Conservation (phyloP, 306 rosid genomes). For the Sicyos edulis region DNA sequence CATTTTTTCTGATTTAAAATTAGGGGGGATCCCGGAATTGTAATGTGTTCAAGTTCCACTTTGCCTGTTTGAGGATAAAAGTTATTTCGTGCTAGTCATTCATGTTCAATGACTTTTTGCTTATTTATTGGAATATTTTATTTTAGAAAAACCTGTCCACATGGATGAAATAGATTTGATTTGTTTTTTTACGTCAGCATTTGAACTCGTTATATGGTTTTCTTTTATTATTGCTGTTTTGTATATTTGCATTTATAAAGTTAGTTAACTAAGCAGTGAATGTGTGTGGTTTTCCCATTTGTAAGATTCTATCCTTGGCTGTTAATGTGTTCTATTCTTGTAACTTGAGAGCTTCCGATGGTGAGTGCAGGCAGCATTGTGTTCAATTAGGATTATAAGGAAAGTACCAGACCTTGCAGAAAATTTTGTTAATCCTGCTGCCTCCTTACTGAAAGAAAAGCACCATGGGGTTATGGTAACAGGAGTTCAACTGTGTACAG, state of each 20-base stretch:
- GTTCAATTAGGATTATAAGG: conserved; percentile 89
- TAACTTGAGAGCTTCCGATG: conserved; percentile 27
- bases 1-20: neutral
- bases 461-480: conserved; percentile 96
- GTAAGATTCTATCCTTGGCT: no score
- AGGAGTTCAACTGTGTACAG: conserved; percentile 96
- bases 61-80: neutral
- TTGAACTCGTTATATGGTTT: no score
- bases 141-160: neutral
- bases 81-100: neutral
- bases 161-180: neutral
- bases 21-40: neutral
- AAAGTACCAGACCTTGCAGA: conserved; percentile 98
- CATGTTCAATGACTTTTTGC: neutral
- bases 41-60: neutral
- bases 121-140: neutral
- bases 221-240: no score
- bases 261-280: neutral
- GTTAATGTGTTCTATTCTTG: neutral
- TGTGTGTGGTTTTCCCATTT: no score
- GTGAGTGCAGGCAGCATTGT: conserved; percentile 78
- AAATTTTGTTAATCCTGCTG: conserved; percentile 83
- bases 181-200: neutral
- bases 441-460: conserved; percentile 84
- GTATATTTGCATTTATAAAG: neutral